phyloP scores from a whole-genome alignment of 176 grass and related monocot species.

The Eragrostis nindensis region DNA sequence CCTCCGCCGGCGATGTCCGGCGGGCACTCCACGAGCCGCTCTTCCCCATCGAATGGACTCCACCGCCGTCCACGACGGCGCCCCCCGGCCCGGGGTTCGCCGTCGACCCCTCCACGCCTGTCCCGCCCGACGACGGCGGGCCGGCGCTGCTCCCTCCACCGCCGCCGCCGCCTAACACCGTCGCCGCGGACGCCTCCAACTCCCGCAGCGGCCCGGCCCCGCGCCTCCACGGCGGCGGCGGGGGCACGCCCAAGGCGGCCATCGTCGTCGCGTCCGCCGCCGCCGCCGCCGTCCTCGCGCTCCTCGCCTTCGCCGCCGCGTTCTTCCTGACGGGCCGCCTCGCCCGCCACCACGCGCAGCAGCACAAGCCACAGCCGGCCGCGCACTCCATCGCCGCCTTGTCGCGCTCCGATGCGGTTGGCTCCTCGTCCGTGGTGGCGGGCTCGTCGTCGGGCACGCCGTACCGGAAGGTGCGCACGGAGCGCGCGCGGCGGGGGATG shows the following conservation, averaged over 20 bases:
- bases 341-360: conserved; percentile 30
- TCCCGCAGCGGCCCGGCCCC: conserved; percentile 30
- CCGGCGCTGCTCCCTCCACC: conserved; percentile 48
- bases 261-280: conserved; percentile 52
- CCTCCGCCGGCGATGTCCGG: conserved; percentile 7
- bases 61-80: conserved; percentile 57
- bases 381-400: background rate
- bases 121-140: conserved; percentile 30
- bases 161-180: conserved; percentile 43
- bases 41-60: conserved; percentile 83
- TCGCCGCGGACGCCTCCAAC: conserved; percentile 56
- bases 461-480: conserved; percentile 64
- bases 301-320: conserved; percentile 44
- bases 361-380: conserved; percentile 53
- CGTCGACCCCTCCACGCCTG: conserved; percentile 51
- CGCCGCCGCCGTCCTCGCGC: conserved; percentile 42
- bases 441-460: conserved; percentile 26
- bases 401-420: conserved; percentile 12
- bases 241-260: conserved; percentile 50
- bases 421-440: background rate
- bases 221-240: conserved; percentile 3
- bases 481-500: conserved; percentile 54
- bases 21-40: conserved; percentile 81
- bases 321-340: conserved; percentile 49
- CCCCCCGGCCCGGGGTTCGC: conserved; percentile 47